Conservation (phyloP, 768 basidiomycete species). For the Clavulina sp. region DNA sequence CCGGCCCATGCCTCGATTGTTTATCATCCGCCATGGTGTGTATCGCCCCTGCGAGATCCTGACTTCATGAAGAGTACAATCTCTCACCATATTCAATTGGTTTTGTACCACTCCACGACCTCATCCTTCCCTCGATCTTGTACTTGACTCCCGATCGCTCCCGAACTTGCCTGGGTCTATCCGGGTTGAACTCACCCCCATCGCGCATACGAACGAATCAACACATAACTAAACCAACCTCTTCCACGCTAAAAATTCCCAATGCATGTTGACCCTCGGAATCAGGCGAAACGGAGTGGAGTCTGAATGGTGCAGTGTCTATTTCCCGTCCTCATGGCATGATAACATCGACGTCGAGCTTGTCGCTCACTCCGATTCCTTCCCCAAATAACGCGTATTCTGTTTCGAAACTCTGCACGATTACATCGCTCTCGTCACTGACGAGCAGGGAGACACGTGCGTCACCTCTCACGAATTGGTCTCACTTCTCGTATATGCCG, state of each 20-base stretch:
- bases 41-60: background rate
- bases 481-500: constrained; percentile 2
- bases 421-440: background rate
- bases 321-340: background rate
- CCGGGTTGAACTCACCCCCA: no score
- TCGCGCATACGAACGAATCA: no score
- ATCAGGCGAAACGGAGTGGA: constrained; percentile 88
- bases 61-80: background rate
- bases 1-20: constrained; percentile 52
- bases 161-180: no score
- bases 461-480: background rate
- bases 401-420: background rate
- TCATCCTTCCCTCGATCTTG: no score
- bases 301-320: constrained; percentile 45
- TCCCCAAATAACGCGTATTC: constrained; percentile 1
- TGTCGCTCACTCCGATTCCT: background rate
- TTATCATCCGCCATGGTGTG: constrained; percentile 63
- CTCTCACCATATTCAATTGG: no score
- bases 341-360: background rate
- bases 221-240: no score
- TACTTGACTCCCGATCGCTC: no score
- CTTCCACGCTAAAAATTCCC: no score
- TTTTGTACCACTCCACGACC: no score
- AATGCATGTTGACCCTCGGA: no score
- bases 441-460: background rate